Base-by-base conservation (phyloP, 2,329 filamentous ascomycete genomes). In the Parastagonospora nodorum region DNA sequence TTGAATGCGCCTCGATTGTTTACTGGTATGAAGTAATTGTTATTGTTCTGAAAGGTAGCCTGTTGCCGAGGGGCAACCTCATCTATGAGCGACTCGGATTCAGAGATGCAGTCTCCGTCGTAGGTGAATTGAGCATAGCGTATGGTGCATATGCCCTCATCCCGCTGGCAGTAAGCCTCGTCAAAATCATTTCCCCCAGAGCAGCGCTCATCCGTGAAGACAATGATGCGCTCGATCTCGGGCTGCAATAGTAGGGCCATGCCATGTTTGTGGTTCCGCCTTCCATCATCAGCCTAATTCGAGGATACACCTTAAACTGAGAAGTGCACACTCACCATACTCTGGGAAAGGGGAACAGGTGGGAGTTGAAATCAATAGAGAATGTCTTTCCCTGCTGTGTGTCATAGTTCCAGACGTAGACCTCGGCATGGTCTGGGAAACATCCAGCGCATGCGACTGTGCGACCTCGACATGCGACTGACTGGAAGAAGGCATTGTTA, bases 331-430 rank as follows among this genome's bases (percentile, higher is more conserved):
- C 40, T 16, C 11, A 12, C 40, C 11, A 16, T 24, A 11, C 15
- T 14, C 2, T 30, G 9, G 8, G 32, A 12, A 10, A 14, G 30
- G 12, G 46, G 39, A 8, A 53, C 15, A 12, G 45, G 33, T 12
- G 32, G 37, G 46, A 15, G 8, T 40, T n/a, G 27, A 41, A 42
- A 5, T 40, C 39, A n/a, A 71, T 45, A 0, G 52, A 35, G 30
- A 72, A 64, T 1, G 61, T 62, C 12, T 30, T 60, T 2, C 66
- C 63, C 9, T 43, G 57, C 36, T 56, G 53, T 4, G 54, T 64
- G 31, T 70, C 60, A 16, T 60, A 67, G 30, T 70, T 40, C 68
- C 68, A 72, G 11, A 69, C 54, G 39, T 66, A 72, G 1, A 71
- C 53, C 2, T 52, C 37, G 15, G 45, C 44, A 14, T 48, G 11